A percentile compares a stretch with the other conserved stretches of the same genome.
These are phyloP conservation scores for Populus euphratica DNA, from an alignment of 345 rosid species.

Conservation along the genomic window DNA sequence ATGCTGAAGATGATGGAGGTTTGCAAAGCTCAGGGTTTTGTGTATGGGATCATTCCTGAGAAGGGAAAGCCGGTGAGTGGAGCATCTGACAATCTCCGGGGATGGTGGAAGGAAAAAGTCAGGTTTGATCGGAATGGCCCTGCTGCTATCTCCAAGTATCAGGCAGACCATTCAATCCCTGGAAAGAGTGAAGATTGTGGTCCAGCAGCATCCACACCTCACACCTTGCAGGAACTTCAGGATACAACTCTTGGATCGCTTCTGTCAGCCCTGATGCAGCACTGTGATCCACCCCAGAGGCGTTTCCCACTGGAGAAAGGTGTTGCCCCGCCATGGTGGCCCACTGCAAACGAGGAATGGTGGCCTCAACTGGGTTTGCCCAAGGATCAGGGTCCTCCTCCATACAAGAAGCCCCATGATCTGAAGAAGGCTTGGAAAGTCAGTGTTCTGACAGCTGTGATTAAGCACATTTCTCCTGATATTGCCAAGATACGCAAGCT, in stretches of 20 bases:
- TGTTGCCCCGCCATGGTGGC: constrained; percentile 88
- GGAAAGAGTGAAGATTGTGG: constrained; percentile 41
- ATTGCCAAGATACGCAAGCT: constrained; percentile 71
- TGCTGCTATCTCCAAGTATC: constrained; percentile 67
- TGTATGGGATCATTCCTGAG: constrained; percentile 82
- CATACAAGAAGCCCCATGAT: constrained; percentile 86
- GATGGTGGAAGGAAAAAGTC: constrained; percentile 91
- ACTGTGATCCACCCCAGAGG: constrained; percentile 79
- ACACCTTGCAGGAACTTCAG: constrained; percentile 67
- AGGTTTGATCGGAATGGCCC: constrained; percentile 83
- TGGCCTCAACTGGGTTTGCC: constrained; percentile 65
- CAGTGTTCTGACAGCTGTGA: constrained; percentile 71
- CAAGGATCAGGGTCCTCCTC: constrained; percentile 62
- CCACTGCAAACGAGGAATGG: constrained; percentile 73
- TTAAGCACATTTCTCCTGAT: constrained; percentile 78
- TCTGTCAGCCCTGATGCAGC: constrained; percentile 78
- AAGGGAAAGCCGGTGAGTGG: constrained; percentile 88
- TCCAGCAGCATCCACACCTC: constrained; percentile 41
- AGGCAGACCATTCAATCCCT: constrained; percentile 41
- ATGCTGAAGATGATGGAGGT: constrained; percentile 93
- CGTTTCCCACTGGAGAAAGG: constrained; percentile 86
- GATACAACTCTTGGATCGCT: constrained; percentile 85
- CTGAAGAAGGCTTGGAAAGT: constrained; percentile 86
- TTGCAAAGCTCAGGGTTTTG: constrained; percentile 84
- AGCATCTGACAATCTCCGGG: constrained; percentile 83